A percentile compares a stretch with the other conserved stretches of the same genome.
Conservation (phyloP, 495 filamentous ascomycete genomes). For the Xylaria grammica region DNA sequence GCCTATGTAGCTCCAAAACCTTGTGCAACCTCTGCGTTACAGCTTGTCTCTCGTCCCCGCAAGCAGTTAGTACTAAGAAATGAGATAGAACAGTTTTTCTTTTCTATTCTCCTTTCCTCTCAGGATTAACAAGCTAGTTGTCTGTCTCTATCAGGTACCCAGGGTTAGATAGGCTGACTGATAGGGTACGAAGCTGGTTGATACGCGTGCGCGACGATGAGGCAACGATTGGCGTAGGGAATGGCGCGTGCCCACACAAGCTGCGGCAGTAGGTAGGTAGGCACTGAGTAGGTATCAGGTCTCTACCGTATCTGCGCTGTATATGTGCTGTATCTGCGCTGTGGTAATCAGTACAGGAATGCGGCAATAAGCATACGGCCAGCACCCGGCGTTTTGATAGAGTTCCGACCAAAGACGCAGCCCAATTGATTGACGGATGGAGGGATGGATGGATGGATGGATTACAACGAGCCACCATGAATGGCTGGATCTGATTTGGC, state of each 20-base stretch:
- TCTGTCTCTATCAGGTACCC: slow-evolving; percentile 5
- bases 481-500: slow-evolving; percentile 39
- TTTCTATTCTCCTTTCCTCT: background rate
- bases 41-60: slow-evolving; percentile 4
- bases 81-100: background rate
- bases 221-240: slow-evolving; percentile 14
- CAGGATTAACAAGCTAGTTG: background rate
- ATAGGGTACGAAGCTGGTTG: background rate
- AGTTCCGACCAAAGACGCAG: slow-evolving; percentile 4
- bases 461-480: slow-evolving; percentile 10
- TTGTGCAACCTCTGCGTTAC: slow-evolving; percentile 20
- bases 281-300: too few species aligned
- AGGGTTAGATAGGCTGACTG: slow-evolving; percentile 14
- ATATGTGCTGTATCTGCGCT: background rate
- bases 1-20: slow-evolving; percentile 13
- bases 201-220: slow-evolving; percentile 7
- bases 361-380: background rate
- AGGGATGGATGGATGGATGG: too few species aligned
- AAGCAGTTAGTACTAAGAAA: slow-evolving; percentile 3
- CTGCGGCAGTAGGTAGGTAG: background rate
- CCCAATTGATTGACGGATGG: too few species aligned
- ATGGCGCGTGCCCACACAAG: slow-evolving; percentile 19
- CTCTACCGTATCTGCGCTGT: background rate
- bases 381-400: slow-evolving; percentile 11
- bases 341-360: background rate